phyloP scores from a whole-genome alignment of 768 basidiomycete genomes.

The Amanita pallidorosea region DNA sequence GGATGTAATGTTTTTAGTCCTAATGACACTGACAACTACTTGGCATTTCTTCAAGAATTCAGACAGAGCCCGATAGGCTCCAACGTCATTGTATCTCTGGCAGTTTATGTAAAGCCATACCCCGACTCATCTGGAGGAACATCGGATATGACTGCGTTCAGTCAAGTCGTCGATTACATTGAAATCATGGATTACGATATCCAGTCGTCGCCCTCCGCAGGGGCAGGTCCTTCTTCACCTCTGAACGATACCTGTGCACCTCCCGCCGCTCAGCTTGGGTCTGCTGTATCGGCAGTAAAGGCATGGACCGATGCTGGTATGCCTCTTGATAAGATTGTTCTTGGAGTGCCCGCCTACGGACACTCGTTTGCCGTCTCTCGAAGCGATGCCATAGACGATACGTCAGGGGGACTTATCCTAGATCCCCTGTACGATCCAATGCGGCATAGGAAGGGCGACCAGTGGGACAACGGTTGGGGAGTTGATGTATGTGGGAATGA shows the following conservation, averaged over 20 bases:
- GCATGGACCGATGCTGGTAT: constrained; percentile 76
- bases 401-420: constrained; percentile 23
- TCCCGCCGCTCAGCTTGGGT: constrained; percentile 49
- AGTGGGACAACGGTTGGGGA: constrained; percentile 38
- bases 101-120: constrained; percentile 60
- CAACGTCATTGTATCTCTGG: constrained; percentile 62
- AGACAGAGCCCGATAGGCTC: constrained; percentile 40
- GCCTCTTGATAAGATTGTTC: constrained; percentile 57
- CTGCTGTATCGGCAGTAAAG: constrained; percentile 61
- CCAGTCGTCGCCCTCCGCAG: constrained; percentile 37
- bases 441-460: constrained; percentile 39
- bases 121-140: constrained; percentile 39
- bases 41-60: constrained; percentile 64
- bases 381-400: constrained; percentile 20
- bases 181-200: constrained; percentile 66
- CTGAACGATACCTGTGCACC: constrained; percentile 68
- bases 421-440: constrained; percentile 42
- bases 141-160: constrained; percentile 55
- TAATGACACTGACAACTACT: constrained; percentile 69
- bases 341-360: constrained; percentile 81
- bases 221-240: constrained; percentile 77
- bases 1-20: constrained; percentile 56
- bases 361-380: constrained; percentile 51
- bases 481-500: constrained; percentile 50
- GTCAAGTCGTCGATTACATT: constrained; percentile 64